Base-by-base conservation (phyloP, 2,329 filamentous ascomycete genomes). In the Aspergillus sp. region DNA sequence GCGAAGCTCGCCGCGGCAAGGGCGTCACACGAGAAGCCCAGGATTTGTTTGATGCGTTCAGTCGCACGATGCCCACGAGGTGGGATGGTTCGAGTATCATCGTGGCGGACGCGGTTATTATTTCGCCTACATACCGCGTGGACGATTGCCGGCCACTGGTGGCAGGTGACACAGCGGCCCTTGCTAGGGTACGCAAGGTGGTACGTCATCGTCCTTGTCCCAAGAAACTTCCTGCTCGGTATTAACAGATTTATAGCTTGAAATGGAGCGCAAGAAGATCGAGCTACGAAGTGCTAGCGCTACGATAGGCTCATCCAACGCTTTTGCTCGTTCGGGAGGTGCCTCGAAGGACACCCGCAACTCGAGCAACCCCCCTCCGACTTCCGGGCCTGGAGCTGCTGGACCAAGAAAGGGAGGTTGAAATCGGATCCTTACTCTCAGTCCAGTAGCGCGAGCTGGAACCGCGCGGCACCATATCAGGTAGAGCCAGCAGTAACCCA, bases 31-130 rank as follows among this genome's bases (percentile, higher is more conserved):
- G 76, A 39, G 84, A 87, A 62, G 85, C 81, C 25, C 86, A 88
- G 71, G 84, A 86, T 54, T 75, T 88, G 15, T 88, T 85, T 64
- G 84, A 88, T 74, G 79, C 81, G 11, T 79, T 88, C 54, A 81
- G 79, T 60, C 80, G 83, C 64, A 84, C 84, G 71, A 86, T 84
- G 68, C 84, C 84, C 9, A 80, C 82, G 27, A 79, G 83, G 59
- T 88, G 85, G 85, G 79, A 84, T 63, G 82, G 81, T 17, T 75
- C 77, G 35, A 78, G 78, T 51, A 87, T 88, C 61, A 77, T 88
- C 54, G 82, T 87, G 48, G 83, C 82, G 52, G 84, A 88, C 64
- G 79, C 81, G 4, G 84, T 87, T 54, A 75, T 84, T 55, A 82
- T 88, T 58, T 72, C 79, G 19, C 75, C 82, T 14, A 85, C 85